Base-by-base conservation (phyloP, 257 asterid species). In the Gentiana dahurica region DNA sequence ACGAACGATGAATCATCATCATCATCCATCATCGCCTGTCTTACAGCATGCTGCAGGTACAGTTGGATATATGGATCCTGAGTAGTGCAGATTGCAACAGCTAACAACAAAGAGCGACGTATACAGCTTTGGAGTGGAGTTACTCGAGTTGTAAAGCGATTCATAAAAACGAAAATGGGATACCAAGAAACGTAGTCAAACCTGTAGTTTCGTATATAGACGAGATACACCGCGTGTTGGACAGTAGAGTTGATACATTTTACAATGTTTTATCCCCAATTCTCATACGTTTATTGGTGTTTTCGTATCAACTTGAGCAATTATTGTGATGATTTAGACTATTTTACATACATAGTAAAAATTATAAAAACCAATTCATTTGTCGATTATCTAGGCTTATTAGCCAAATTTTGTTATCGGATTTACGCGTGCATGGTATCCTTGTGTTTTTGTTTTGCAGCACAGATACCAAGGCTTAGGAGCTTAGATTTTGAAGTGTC, bases 41-140 rank as follows among this genome's bases (percentile, higher is more conserved):
- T 80, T 87, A 0, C 3, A 71, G 8, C 77, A 66, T 0, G 95
- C 94, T 0, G 94, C 96, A 0, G 97, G 97, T 8, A 90, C 97
- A 1, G 80, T 84, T 62, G 96, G 97, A 15, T 90, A 90, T 75
- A 74, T 90, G 87, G 97, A 86, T 36, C 97, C 95, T 0, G 95
- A 84, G 71, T 86, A 87, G 79, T 87, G 80, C 10, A 72, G 95
- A 24, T 37, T 77, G 51, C 89, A 79, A 34, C 62, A 77, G n/a
- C 4, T 90, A 45, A 87, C 96, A 1, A 73, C 78, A 0, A 90
- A 90, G 68, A 84, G 94, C 24, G 24, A 24, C 24, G 24, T 24
- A 24, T 24, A 24, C 24, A 24, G 24, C 24, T 24, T 24, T 24
- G 96, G 97, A 24, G 74, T 90, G 0, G 67, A 82, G 15, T 47